Evolutionary conservation across 345 rosid genomes (phyloP), one percentile per base, ranked within the genome.

Genomic region (Mangifera indica): DNA sequence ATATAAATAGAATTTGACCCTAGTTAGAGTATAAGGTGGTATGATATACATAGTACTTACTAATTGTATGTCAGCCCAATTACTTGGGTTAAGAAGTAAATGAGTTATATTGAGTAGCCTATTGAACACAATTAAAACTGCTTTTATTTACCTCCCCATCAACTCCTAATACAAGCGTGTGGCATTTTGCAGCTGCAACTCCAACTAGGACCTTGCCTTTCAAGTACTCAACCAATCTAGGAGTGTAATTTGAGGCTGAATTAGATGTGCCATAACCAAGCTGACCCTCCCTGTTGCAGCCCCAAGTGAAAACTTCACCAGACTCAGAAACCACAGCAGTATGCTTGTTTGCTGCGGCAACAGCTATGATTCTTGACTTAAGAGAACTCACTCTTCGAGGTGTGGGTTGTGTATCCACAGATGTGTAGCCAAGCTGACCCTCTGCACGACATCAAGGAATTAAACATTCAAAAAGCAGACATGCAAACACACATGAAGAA

Each of bases 251-350:
- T 71, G 99, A 95, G 65, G 98, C 98, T 17, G 99, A 95, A 83
- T 92, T 90, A 46, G 99, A 95, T 63, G 99, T 95, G 54, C 99
- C 99, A 79, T 95, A 95, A 79, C 99, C 99, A 29, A 95, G 99
- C 73, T 95, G 99, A 63, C 99, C 99, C 83, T 90, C 98, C 80
- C 87, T 83, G 69, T 95, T 95, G 87, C 92, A 91, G 60, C 99
- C 99, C 99, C 99, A 95, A 32, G 99, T 95, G 85, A 87, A 91
- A 69, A 92, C 93, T 85, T 95, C 98, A 69, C 98, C 96, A 61
- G 87, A 86, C 37, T 87, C 97, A 0, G 97, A 92, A 80, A 92
- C 93, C 74, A 85, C 99, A 21, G 97, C 98, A 10, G 93, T 89
- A 75, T 95, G 99, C 69, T 95, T 95, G 77, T 95, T 95, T 75